phyloP scores from a whole-genome alignment of 2,329 filamentous ascomycete genomes.

The Aspergillus piperis region DNA sequence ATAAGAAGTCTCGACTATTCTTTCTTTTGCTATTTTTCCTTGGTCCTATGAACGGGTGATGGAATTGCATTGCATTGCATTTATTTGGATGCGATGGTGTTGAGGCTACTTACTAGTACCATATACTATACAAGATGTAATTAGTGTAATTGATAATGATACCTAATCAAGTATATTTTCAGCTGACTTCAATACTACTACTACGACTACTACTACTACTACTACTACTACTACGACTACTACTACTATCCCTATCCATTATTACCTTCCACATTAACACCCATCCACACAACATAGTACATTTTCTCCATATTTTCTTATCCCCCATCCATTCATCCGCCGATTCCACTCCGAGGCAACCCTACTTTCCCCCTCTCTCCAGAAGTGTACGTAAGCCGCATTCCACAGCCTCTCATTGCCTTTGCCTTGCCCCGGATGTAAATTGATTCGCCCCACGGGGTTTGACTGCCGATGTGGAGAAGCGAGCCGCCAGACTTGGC shows the following conservation, averaged over 20 bases:
- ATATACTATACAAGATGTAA: not conserved
- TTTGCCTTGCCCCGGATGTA: conserved; percentile 1
- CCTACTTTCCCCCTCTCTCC: not conserved
- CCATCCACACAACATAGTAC: not conserved
- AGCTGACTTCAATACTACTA: too few species aligned
- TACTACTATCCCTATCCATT: too few species aligned
- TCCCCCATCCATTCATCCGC: not conserved
- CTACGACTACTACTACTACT: too few species aligned
- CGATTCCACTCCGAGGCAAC: not conserved
- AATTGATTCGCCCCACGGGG: conserved; percentile 17
- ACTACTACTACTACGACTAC: too few species aligned
- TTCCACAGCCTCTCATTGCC: not conserved
- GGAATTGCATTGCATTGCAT: too few species aligned
- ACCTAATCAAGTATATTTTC: not conserved
- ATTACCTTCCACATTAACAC: not conserved
- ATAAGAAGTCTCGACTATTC: conserved; percentile 6
- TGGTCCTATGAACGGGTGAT: not conserved
- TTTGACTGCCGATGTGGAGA: conserved; percentile 14
- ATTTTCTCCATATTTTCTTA: too few species aligned
- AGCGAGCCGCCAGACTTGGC: not conserved
- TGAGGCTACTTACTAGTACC: not conserved
- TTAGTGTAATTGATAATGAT: not conserved
- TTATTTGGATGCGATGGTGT: too few species aligned
- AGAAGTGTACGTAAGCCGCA: not conserved
- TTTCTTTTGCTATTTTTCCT: not conserved